These are phyloP conservation scores for Mycena pura DNA, from an alignment of 768 basidiomycete genomes.

Conservation along the genomic window DNA sequence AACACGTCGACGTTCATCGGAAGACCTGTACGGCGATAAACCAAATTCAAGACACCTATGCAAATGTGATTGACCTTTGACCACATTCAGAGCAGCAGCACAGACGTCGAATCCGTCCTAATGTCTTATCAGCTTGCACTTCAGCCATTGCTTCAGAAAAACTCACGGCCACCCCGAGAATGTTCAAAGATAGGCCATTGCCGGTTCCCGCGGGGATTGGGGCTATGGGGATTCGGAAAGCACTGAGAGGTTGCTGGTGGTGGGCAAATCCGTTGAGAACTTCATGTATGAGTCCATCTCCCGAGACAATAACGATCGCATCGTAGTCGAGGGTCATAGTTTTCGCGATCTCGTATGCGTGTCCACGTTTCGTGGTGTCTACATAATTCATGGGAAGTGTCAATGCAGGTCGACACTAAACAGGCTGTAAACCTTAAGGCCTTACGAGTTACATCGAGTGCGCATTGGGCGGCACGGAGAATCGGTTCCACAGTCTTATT, in stretches of 20 bases:
- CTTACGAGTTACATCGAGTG: conserved; percentile 68
- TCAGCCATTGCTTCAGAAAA: not conserved
- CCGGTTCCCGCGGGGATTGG: conserved; percentile 87
- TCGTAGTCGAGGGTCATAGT: conserved; percentile 67
- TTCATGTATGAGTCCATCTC: conserved; percentile 87
- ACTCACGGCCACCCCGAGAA: conserved; percentile 70
- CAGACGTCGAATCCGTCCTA: conserved; percentile 76
- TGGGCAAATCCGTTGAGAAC: conserved; percentile 82
- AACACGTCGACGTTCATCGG: conserved; percentile 81
- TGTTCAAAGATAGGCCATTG: conserved; percentile 76
- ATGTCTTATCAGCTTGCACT: not conserved
- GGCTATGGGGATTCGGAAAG: conserved; percentile 72
- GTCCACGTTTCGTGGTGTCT: conserved; percentile 71
- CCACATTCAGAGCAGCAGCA: conserved; percentile 74
- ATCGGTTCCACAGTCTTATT: conserved; percentile 71
- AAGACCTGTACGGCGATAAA: conserved; percentile 51
- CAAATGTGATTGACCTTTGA: conserved; percentile 65
- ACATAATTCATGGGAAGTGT: not conserved
- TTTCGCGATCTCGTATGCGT: conserved; percentile 72
- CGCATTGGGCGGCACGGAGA: conserved; percentile 69
- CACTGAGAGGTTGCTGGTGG: conserved; percentile 62
- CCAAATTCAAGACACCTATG: not conserved
- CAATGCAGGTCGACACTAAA: too few relatives aligned
- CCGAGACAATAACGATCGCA: conserved; percentile 77
- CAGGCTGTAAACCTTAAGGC: conserved; percentile 8